Base-by-base conservation (phyloP, 345 rosid genomes). In the Hibiscus mutabilis region DNA sequence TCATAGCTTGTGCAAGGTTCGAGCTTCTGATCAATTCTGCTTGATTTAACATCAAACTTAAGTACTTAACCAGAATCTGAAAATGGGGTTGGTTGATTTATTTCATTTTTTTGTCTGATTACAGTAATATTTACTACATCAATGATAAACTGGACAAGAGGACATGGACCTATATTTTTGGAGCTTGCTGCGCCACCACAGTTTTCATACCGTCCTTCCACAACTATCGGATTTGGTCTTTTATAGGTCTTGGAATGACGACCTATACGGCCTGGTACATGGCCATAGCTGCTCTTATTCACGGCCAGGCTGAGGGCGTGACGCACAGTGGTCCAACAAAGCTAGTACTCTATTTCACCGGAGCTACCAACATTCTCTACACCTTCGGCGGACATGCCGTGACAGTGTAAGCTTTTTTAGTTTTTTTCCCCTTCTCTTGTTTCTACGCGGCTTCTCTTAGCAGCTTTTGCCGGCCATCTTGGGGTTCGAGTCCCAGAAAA, bases 191-290 rank as follows among this genome's bases (percentile, higher is more conserved):
- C 79, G 99, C 99, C 42, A 96, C 99, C 66, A 96, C 99, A 2
- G 98, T 96, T 33, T 96, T 96, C 77, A 92, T 96, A 44, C 99
- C 99, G 0, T 96, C 99, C 6, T 96, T 96, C 60, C 99, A 92
- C 82, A 96, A 96, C 81, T 96, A 96, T 84, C 84, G 99, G 37
- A 89, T 96, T 58, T 96, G 99, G 99, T 91, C 99, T 16, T 96
- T 96, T 80, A 91, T 96, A 24, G 99, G 99, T 44, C 91, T 96
- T 44, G 94, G 89, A 31, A 96, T 96, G 99, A 96, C 99, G 78
- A 96, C 99, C n/a, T 96, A 92, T 79, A 96, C 99, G 4, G 99
- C 99, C 60, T 96, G 99, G 99, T 96, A 96, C 82, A 1, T 96
- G 60, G 79, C 94, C 84, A 82, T 88, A 11, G 98, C 98, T 6